Evolutionary conservation across 331 rosid species (phyloP).

Genomic region (Rosa hybrid): DNA sequence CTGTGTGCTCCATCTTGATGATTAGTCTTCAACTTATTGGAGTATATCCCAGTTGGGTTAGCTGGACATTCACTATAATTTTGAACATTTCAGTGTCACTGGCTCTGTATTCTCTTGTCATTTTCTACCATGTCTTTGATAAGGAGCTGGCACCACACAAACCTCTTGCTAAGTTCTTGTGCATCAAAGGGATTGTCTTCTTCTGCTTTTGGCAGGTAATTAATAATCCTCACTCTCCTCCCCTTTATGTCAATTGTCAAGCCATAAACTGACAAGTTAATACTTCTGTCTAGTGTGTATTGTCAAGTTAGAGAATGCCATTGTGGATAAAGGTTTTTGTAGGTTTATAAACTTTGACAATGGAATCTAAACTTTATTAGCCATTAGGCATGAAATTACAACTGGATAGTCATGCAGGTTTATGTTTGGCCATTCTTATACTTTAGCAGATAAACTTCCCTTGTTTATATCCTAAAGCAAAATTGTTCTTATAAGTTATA

Average conservation of each 20-base stretch:
- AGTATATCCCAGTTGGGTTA: conserved; percentile 39
- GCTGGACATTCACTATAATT: conserved; percentile 43
- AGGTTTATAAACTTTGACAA: not conserved
- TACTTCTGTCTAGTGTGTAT: not conserved
- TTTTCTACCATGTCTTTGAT: conserved; percentile 38
- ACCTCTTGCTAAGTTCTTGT: conserved; percentile 40
- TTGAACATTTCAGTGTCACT: conserved; percentile 39
- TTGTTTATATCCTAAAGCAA: not conserved
- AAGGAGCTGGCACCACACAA: conserved; percentile 40
- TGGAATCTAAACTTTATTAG: not conserved
- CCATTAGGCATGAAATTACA: not conserved
- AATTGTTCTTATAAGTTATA: not conserved
- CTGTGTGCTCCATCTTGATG: conserved; percentile 42
- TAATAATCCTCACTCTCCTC: not conserved
- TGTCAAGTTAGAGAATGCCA: not conserved
- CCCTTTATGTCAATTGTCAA: not conserved
- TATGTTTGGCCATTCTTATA: not conserved
- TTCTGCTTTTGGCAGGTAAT: conserved; percentile 49
- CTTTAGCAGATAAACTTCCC: not conserved
- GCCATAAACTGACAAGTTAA: not conserved
- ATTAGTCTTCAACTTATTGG: conserved; percentile 35
- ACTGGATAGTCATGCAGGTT: not conserved
- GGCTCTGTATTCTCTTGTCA: conserved; percentile 38
- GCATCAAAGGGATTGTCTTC: conserved; percentile 45
- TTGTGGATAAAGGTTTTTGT: not conserved